A percentile compares a stretch with the other conserved stretches of the same genome.
Evolutionary conservation across 179 eudicot genomes (phyloP).

Genomic region (Nepenthes alata): DNA sequence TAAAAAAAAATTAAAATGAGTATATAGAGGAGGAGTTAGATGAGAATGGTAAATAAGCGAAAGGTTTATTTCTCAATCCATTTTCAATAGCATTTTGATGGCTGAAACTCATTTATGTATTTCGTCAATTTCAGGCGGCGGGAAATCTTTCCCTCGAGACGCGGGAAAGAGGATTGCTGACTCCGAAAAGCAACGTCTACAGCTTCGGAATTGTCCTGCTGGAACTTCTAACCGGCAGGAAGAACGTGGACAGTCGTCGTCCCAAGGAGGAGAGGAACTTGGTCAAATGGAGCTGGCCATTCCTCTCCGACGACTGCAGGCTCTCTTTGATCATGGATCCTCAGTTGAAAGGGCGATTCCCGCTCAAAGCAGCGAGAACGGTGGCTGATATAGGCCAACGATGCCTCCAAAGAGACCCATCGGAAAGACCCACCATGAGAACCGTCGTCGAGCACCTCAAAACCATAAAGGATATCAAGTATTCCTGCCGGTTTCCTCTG

Average conservation of each 20-base stretch:
- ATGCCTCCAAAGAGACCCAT: conserved; percentile 83
- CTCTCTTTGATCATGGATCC: conserved; percentile 85
- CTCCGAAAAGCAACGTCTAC: conserved; percentile 93
- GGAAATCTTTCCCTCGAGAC: conserved; percentile 80
- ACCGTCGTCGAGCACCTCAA: conserved; percentile 49
- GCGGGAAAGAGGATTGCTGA: conserved; percentile 66
- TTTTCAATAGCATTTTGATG: too few species aligned
- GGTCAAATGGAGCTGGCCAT: conserved; percentile 83
- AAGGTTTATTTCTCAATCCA: too few species aligned
- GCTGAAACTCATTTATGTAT: too few species aligned
- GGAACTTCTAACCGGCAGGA: conserved; percentile 79
- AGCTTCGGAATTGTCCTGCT: conserved; percentile 84
- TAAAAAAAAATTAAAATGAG: too few species aligned
- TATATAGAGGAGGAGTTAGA: too few species aligned
- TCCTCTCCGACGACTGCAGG: conserved; percentile 68
- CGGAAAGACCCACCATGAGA: conserved; percentile 95
- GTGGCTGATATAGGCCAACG: conserved; percentile 75
- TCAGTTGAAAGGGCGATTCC: conserved; percentile 77
- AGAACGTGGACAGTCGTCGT: conserved; percentile 54
- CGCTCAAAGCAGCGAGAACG: conserved; percentile 63
- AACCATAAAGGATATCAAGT: conserved; percentile 63
- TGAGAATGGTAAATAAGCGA: too few species aligned
- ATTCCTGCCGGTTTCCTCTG: conserved; percentile 62
- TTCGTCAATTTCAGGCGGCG: conserved; percentile 37
- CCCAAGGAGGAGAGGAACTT: conserved; percentile 81